Evolutionary conservation across 441 rosid species (phyloP).

Genomic region (Adansonia rubrostipa): DNA sequence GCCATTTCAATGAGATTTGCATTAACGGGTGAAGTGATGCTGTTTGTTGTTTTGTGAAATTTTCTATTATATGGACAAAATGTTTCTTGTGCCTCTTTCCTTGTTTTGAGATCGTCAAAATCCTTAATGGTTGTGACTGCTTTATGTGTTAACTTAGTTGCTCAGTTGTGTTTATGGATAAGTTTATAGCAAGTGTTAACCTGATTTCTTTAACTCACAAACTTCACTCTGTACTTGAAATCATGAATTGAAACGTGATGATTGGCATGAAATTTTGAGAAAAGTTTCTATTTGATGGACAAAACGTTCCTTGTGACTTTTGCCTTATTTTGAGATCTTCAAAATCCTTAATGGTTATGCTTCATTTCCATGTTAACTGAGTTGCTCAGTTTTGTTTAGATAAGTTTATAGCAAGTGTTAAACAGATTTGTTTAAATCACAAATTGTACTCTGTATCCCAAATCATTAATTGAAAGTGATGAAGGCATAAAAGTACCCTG

Average conservation of each 20-base stretch:
- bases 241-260: neutral
- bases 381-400: neutral
- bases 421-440: neutral
- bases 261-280: neutral
- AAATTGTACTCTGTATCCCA: neutral
- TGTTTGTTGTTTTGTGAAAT: neutral
- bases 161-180: neutral
- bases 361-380: neutral
- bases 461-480: neutral
- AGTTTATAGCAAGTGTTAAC: neutral
- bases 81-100: neutral
- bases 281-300: neutral
- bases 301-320: neutral
- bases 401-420: neutral
- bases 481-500: neutral
- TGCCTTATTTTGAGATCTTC: neutral
- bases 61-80: slow-evolving; percentile 1
- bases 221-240: neutral
- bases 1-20: neutral
- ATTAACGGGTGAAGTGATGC: neutral
- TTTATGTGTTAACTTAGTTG: neutral
- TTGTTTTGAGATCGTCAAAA: neutral
- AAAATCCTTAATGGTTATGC: slow-evolving; percentile 3
- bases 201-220: neutral
- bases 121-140: neutral